Evolutionary conservation across 2,329 filamentous ascomycete species (phyloP).

Genomic region (Trichoderma simmonsii): DNA sequence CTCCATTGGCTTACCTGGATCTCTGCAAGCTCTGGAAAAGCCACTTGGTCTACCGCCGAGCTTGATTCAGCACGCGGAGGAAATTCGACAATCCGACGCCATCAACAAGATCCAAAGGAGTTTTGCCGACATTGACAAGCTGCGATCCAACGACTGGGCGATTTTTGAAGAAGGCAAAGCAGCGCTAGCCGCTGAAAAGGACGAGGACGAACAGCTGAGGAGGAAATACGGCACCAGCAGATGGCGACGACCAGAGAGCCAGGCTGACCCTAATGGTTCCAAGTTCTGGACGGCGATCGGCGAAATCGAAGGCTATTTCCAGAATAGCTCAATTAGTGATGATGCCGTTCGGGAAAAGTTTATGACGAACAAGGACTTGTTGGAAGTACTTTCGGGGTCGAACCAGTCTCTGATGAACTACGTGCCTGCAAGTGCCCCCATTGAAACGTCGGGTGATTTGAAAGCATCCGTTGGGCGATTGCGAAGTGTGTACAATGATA

Average conservation of each 20-base stretch:
- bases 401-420: constrained; percentile 82
- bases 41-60: constrained; percentile 84
- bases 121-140: constrained; percentile 83
- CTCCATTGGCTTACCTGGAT: constrained; percentile 84
- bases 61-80: constrained; percentile 85
- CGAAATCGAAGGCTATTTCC: constrained; percentile 86
- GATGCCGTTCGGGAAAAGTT: constrained; percentile 72
- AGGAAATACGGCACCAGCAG: constrained; percentile 81
- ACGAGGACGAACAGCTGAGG: constrained; percentile 75
- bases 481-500: constrained; percentile 78
- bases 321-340: constrained; percentile 56
- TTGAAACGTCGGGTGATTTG: constrained; percentile 74
- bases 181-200: constrained; percentile 72
- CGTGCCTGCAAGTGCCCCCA: constrained; percentile 79
- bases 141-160: constrained; percentile 74
- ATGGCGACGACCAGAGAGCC: constrained; percentile 71
- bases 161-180: constrained; percentile 82
- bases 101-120: constrained; percentile 72
- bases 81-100: constrained; percentile 87
- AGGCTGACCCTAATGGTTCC: constrained; percentile 59
- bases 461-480: constrained; percentile 76
- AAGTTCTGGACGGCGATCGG: constrained; percentile 72
- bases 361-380: constrained; percentile 67
- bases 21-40: constrained; percentile 90
- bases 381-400: constrained; percentile 73